Base-by-base conservation (phyloP, 176 grass and related monocot genomes). In the Neostapfia colusana region DNA sequence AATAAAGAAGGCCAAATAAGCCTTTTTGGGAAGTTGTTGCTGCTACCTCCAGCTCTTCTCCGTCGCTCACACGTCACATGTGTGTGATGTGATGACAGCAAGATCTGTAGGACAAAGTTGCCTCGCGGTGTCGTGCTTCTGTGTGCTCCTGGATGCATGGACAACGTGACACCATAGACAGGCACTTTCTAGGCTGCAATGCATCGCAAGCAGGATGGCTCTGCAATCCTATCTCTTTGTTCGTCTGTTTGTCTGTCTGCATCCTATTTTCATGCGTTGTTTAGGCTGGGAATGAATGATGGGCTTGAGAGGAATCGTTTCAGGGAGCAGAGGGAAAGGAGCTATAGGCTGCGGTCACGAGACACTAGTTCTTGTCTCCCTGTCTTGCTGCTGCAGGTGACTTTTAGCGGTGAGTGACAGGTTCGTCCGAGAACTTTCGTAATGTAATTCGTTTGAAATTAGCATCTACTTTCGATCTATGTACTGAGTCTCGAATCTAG, bases 221-320 rank as follows among this genome's bases (percentile, higher is more conserved):
- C 57, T 37, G 26, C 35, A 26, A 53, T 62, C 58, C 58, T 50
- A 70, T 66, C 57, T 50, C 2, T 49, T 43, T 17, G 59, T 24
- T 44, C 23, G 44, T 49, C 60, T 17, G 59, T 24, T 44, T 34
- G 44, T 24, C 58, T 34, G 44, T 73, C 58, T 65, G 61, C 26
- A 53, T 46, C 7, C 18, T 35, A 42, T 50, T 57, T 57, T 42
- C 68, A 60, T 65, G 79, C 36, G 41, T 69, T 31, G 41, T 69
- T n/a, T n/a, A 21, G 81, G 31, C 69, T 64, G 3, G 81, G 57
- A 70, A 45, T 31, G 31, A 84, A 84, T 80, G 86, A 88, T 84
- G 76, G 26, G 6, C n/a, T 4, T 5, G 16, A 23, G 44, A 74
- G 44, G 86, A 88, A 84, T 88, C 64, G 80, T 79, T 67, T 45